These are phyloP conservation scores for Noccaea caerulescens DNA, from an alignment of 345 rosid genomes.

Conservation along the genomic window DNA sequence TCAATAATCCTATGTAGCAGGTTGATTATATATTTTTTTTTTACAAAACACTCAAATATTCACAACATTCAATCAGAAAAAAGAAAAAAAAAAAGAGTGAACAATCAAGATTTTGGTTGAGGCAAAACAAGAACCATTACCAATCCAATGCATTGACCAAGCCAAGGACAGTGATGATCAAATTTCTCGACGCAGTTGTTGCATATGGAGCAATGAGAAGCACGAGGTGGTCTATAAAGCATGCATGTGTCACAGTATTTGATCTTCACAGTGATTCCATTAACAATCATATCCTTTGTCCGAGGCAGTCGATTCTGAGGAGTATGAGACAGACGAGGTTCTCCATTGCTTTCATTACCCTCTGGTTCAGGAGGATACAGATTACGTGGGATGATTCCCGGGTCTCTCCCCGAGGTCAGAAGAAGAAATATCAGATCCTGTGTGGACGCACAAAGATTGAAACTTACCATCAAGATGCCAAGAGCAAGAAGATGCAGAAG, in stretches of 20 bases:
- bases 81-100: neutral
- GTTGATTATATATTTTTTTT: too few species aligned
- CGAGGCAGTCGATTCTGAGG: conserved; percentile 64
- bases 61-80: conserved; percentile 18
- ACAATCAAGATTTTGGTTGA: neutral
- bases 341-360: conserved; percentile 49
- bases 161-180: conserved; percentile 99
- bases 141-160: conserved; percentile 98
- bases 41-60: neutral
- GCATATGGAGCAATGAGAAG: conserved; percentile 98
- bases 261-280: conserved; percentile 73
- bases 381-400: conserved; percentile 87
- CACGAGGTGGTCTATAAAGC: conserved; percentile 95
- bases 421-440: conserved; percentile 82
- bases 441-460: conserved; percentile 38
- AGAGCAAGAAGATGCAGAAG: neutral
- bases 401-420: conserved; percentile 91
- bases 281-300: conserved; percentile 66
- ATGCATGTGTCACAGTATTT: conserved; percentile 95
- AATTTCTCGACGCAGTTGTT: conserved; percentile 94
- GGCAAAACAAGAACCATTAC: conserved; percentile 64
- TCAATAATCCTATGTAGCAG: too few species aligned
- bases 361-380: conserved; percentile 76
- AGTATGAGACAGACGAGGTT: conserved; percentile 55
- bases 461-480: conserved; percentile 1